Conservation (phyloP, 768 basidiomycete species). For the Tylopilus vinaceipallidus region DNA sequence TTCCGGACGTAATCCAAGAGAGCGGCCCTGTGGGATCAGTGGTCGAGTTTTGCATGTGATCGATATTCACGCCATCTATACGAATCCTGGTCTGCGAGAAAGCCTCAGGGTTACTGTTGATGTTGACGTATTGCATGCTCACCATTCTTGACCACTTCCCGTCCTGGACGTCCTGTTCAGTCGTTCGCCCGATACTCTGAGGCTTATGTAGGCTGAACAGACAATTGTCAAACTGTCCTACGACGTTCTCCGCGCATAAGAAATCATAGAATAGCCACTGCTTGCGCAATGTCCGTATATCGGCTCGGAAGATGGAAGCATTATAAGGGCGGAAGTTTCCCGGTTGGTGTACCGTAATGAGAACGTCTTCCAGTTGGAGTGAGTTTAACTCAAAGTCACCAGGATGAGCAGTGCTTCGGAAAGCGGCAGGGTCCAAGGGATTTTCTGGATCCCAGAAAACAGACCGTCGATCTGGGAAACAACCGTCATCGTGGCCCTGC, state of each 20-base stretch:
- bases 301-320: slow-evolving; percentile 90
- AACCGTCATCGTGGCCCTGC: neutral
- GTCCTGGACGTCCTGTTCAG: slow-evolving; percentile 79
- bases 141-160: slow-evolving; percentile 90
- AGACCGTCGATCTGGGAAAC: slow-evolving; percentile 71
- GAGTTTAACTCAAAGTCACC: slow-evolving; percentile 94
- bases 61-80: slow-evolving; percentile 95
- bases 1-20: slow-evolving; percentile 97
- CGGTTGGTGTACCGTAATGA: slow-evolving; percentile 94
- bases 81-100: slow-evolving; percentile 79
- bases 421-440: slow-evolving; percentile 75
- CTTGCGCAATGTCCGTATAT: slow-evolving; percentile 79
- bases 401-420: slow-evolving; percentile 66
- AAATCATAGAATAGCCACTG: slow-evolving; percentile 97
- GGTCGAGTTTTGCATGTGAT: slow-evolving; percentile 86
- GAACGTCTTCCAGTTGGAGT: slow-evolving; percentile 86
- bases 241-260: slow-evolving; percentile 85
- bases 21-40: slow-evolving; percentile 80
- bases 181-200: slow-evolving; percentile 91
- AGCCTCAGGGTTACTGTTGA: neutral
- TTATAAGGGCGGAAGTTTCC: slow-evolving; percentile 89
- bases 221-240: slow-evolving; percentile 98
- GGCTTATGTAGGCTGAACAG: slow-evolving; percentile 94
- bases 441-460: slow-evolving; percentile 85
- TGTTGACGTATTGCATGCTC: slow-evolving; percentile 20